A percentile compares a stretch with the other conserved stretches of the same genome.
phyloP scores from a whole-genome alignment of 345 rosid species.

The Eucalyptus marginata region DNA sequence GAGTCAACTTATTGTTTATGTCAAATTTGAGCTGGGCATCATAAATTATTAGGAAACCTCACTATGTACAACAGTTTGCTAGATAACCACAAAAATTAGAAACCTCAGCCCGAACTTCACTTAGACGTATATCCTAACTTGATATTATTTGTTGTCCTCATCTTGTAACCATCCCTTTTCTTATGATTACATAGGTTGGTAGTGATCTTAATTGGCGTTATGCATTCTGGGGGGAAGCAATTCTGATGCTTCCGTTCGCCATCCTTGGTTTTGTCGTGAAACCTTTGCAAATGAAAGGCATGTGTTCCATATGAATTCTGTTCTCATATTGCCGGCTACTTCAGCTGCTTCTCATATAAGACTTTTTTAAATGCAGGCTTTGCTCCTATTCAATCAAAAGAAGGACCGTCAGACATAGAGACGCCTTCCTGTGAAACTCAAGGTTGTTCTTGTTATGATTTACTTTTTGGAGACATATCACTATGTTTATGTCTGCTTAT shows the following conservation, averaged over 20 bases:
- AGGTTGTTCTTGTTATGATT: conserved; percentile 16
- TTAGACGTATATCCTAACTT: background rate
- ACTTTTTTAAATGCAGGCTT: conserved; percentile 48
- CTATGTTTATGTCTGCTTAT: background rate
- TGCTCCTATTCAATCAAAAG: conserved; percentile 28
- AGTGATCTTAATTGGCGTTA: conserved; percentile 58
- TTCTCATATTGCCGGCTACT: background rate
- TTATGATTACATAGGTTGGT: conserved; percentile 47
- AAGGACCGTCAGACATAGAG: conserved; percentile 13
- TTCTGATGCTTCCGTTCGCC: conserved; percentile 87
- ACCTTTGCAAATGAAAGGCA: conserved; percentile 90
- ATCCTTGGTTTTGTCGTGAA: conserved; percentile 68
- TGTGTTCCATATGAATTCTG: background rate
- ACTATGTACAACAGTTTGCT: background rate
- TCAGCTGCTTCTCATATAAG: conserved; percentile 1
- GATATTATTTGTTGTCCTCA: background rate
- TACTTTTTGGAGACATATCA: background rate
- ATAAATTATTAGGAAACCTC: background rate
- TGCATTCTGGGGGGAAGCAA: conserved; percentile 90
- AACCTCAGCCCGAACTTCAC: background rate
- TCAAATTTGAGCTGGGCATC: background rate
- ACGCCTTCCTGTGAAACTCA: conserved; percentile 13
- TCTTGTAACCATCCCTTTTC: background rate
- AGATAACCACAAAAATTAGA: background rate
- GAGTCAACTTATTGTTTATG: background rate